Evolutionary conservation across 2,329 filamentous ascomycete species (phyloP).

Genomic region (Cryphonectria naterciae): DNA sequence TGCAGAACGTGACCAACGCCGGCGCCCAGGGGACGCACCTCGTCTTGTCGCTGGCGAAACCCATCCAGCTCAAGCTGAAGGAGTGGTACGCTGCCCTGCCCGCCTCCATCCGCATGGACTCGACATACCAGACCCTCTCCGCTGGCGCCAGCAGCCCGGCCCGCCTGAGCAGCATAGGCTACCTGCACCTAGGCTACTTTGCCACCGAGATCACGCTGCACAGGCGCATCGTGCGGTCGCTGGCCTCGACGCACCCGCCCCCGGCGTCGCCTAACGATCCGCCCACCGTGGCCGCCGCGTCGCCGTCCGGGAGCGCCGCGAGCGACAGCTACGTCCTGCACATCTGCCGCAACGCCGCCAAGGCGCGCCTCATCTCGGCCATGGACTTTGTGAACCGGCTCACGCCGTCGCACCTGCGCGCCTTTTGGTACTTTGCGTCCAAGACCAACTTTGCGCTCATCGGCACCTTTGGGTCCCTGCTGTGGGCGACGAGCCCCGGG

Average conservation of each 20-base stretch:
- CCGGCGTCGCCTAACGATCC: conserved; percentile 31
- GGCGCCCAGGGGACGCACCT: conserved; percentile 72
- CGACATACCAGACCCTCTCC: conserved; percentile 46
- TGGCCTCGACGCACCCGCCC: conserved; percentile 52
- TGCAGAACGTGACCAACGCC: conserved; percentile 67
- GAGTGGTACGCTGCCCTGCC: conserved; percentile 81
- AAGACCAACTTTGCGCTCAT: conserved; percentile 94
- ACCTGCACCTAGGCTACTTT: conserved; percentile 90
- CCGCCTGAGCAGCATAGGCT: conserved; percentile 67
- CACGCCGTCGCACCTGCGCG: conserved; percentile 80
- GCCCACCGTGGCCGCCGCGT: conserved; percentile 25
- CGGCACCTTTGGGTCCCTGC: conserved; percentile 86
- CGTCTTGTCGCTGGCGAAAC: conserved; percentile 76
- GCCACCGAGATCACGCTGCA: conserved; percentile 93
- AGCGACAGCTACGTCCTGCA: conserved; percentile 83
- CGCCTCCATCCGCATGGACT: conserved; percentile 67
- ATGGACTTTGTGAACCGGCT: conserved; percentile 98
- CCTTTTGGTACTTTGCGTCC: conserved; percentile 90
- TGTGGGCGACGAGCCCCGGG: conserved; percentile 87
- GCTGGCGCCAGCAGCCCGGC: conserved; percentile 44
- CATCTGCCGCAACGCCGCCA: conserved; percentile 91
- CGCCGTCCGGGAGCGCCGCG: conserved; percentile 36
- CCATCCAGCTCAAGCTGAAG: conserved; percentile 80
- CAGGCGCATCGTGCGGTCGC: conserved; percentile 83
- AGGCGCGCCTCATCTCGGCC: conserved; percentile 89